Percentiles rank a stretch among this genome's conserved stretches.
Evolutionary conservation across 345 rosid species (phyloP).

Genomic region (Trapa bicornis): DNA sequence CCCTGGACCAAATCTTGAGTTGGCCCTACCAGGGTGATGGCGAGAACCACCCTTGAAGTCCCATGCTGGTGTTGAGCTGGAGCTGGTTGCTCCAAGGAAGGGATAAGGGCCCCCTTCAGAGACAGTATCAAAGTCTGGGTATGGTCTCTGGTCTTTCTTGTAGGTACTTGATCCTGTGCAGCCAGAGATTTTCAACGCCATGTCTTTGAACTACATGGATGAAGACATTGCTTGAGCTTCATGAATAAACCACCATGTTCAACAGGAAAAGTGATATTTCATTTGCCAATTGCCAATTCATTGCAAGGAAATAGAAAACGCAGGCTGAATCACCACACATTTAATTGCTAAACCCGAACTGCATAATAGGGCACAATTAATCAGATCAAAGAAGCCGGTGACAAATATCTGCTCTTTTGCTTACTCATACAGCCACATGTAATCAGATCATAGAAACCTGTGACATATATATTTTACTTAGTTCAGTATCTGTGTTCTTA

Average conservation of each 20-base stretch:
- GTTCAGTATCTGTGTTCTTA: neutral
- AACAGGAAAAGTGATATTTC: neutral
- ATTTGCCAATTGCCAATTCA: neutral
- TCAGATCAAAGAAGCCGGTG: neutral
- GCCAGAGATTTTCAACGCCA: slow-evolving; percentile 82
- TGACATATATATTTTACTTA: too few relatives aligned
- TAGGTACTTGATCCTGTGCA: slow-evolving; percentile 60
- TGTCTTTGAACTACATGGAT: slow-evolving; percentile 70
- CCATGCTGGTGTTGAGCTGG: slow-evolving; percentile 93
- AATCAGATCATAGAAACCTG: too few relatives aligned
- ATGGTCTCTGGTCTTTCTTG: slow-evolving; percentile 48
- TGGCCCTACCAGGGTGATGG: slow-evolving; percentile 30
- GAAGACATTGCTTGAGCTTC: neutral
- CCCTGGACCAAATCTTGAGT: slow-evolving; percentile 33
- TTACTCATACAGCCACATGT: neutral
- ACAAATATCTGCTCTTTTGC: neutral
- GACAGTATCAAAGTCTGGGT: slow-evolving; percentile 60
- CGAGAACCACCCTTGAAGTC: slow-evolving; percentile 43
- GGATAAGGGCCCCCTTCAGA: slow-evolving; percentile 77
- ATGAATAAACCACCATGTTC: neutral
- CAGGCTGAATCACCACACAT: neutral
- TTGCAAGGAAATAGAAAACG: neutral
- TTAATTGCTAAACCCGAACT: neutral
- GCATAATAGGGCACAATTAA: neutral
- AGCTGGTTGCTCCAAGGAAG: slow-evolving; percentile 56